Conservation (phyloP, 257 asterid species). For the Eustoma russellianum region DNA sequence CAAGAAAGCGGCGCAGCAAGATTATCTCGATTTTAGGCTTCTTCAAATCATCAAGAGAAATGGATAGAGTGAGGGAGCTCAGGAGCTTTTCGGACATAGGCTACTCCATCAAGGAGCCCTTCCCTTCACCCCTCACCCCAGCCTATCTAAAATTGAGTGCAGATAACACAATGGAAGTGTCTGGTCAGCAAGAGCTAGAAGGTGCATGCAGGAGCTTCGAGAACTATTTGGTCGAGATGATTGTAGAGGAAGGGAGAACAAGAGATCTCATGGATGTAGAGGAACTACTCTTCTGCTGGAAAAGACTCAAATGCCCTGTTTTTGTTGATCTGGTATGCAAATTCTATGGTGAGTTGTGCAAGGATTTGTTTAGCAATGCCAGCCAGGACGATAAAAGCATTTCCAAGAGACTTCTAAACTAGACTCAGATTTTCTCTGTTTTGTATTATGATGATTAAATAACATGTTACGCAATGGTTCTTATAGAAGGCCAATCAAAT, state of each 20-base stretch:
- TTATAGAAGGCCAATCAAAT: too few relatives aligned
- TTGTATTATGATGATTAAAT: background rate
- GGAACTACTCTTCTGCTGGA: constrained; percentile 66
- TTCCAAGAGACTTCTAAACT: constrained; percentile 2
- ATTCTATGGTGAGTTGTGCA: constrained; percentile 66
- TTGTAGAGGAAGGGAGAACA: constrained; percentile 56
- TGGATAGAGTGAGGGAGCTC: constrained; percentile 31
- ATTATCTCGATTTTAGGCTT: constrained; percentile 20
- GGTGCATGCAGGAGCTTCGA: constrained; percentile 71
- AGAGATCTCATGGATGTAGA: constrained; percentile 58
- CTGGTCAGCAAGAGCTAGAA: constrained; percentile 25
- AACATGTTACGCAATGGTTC: background rate
- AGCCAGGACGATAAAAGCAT: constrained; percentile 9
- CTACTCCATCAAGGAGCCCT: constrained; percentile 34
- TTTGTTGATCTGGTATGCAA: constrained; percentile 54
- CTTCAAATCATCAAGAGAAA: constrained; percentile 18
- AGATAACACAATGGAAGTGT: constrained; percentile 3
- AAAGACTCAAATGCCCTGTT: constrained; percentile 42
- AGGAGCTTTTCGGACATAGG: constrained; percentile 40
- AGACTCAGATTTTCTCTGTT: background rate
- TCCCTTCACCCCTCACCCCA: constrained; percentile 66
- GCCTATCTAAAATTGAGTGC: constrained; percentile 35
- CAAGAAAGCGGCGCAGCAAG: constrained; percentile 9
- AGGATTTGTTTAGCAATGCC: constrained; percentile 42
- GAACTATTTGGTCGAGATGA: constrained; percentile 58